Percentiles rank a stretch among this genome's conserved stretches.
Conservation (phyloP, 163 green algal species). For the Scenedesmus sp. region DNA sequence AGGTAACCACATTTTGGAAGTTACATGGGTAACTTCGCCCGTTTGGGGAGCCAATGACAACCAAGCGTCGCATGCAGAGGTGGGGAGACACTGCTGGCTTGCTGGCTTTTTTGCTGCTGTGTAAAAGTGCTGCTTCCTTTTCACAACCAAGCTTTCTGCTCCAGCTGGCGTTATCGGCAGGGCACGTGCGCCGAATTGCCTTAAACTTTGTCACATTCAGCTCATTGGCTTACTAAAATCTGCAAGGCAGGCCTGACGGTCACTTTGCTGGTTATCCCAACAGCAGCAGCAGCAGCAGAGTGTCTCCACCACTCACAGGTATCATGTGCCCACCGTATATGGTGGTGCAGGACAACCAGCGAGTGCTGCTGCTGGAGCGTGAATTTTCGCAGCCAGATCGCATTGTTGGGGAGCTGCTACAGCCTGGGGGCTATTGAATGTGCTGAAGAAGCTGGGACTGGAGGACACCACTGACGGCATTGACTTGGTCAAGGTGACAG, state of each 20-base stretch:
- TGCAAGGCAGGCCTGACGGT: background rate
- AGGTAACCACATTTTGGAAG: too few relatives aligned
- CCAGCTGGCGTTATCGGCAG: too few relatives aligned
- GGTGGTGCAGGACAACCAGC: slow-evolving; percentile 75
- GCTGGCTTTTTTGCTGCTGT: too few relatives aligned
- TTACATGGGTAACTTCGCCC: too few relatives aligned
- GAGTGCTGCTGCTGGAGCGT: slow-evolving; percentile 94
- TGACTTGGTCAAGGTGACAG: slow-evolving; percentile 86
- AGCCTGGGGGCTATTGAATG: slow-evolving; percentile 95
- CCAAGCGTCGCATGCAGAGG: too few relatives aligned
- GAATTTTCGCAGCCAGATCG: slow-evolving; percentile 95
- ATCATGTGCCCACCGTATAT: slow-evolving; percentile 18
- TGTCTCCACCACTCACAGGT: background rate
- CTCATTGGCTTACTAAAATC: too few relatives aligned
- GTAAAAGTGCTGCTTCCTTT: too few relatives aligned
- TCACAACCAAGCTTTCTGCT: too few relatives aligned
- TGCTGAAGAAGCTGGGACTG: slow-evolving; percentile 93
- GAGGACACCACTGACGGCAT: slow-evolving; percentile 89
- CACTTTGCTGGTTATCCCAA: background rate
- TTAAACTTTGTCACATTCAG: too few relatives aligned
- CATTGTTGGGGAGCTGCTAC: slow-evolving; percentile 98
- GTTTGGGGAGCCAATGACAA: too few relatives aligned
- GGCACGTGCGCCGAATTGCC: too few relatives aligned
- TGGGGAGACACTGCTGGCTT: too few relatives aligned
- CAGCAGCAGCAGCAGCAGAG: background rate